Conservation (phyloP, 2,329 filamentous ascomycete genomes). For the Fusarium sp. region DNA sequence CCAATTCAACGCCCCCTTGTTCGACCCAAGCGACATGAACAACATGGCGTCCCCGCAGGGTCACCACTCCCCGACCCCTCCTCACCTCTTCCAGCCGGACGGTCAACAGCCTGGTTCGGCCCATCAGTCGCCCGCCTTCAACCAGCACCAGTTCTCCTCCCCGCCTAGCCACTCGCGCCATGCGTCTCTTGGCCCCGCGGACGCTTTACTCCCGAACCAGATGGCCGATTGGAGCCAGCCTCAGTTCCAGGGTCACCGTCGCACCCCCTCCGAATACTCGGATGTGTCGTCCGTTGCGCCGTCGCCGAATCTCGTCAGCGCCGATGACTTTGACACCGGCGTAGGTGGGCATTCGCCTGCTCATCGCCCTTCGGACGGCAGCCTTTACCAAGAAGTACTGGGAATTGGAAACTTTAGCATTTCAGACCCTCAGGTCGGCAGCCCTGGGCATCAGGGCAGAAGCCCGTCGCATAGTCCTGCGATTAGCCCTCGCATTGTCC, state of each 20-base stretch:
- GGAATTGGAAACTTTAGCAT: conserved; percentile 85
- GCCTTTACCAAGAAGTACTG: conserved; percentile 81
- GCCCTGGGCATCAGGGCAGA: conserved; percentile 75
- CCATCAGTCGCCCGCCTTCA: conserved; percentile 69
- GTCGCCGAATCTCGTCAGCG: conserved; percentile 83
- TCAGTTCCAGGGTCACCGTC: conserved; percentile 84
- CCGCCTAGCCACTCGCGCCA: conserved; percentile 66
- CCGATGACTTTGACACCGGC: conserved; percentile 82
- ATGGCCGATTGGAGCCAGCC: conserved; percentile 64
- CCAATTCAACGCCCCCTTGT: conserved; percentile 72
- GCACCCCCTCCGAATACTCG: conserved; percentile 90
- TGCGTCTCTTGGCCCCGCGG: conserved; percentile 68
- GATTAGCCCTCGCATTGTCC: conserved; percentile 71
- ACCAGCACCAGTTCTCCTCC: conserved; percentile 67
- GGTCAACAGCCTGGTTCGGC: conserved; percentile 59
- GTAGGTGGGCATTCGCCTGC: conserved; percentile 83
- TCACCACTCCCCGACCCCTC: conserved; percentile 68
- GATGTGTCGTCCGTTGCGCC: conserved; percentile 88
- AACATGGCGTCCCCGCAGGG: conserved; percentile 67
- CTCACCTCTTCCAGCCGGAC: conserved; percentile 66
- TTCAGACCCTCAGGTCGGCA: conserved; percentile 75
- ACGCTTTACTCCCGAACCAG: conserved; percentile 66
- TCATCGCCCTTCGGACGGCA: conserved; percentile 77
- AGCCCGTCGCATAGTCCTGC: conserved; percentile 83
- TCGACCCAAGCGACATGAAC: conserved; percentile 64